Conservation (phyloP, 495 filamentous ascomycete genomes). For the Penicillium roqueforti region DNA sequence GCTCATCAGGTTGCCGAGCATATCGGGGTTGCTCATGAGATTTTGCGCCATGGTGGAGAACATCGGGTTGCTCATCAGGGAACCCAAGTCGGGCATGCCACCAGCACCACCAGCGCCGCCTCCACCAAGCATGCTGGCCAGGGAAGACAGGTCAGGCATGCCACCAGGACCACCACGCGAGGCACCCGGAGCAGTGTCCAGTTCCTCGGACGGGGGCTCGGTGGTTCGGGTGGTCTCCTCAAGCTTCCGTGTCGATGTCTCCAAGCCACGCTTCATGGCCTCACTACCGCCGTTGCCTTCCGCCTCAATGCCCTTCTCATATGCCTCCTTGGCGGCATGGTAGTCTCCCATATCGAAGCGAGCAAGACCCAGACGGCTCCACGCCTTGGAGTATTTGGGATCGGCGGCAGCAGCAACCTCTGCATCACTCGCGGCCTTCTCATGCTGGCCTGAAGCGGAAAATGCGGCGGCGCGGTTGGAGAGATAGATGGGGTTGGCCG, state of each 20-base stretch:
- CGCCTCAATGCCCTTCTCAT: conserved; percentile 84
- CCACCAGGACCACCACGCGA: conserved; percentile 56
- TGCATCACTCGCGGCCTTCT: conserved; percentile 76
- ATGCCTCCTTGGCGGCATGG: conserved; percentile 90
- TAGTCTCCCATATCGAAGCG: conserved; percentile 86
- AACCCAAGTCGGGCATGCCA: conserved; percentile 79
- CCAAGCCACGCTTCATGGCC: conserved; percentile 86
- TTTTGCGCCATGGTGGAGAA: conserved; percentile 94
- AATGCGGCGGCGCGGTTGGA: conserved; percentile 95
- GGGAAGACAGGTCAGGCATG: conserved; percentile 71
- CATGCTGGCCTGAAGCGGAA: conserved; percentile 73
- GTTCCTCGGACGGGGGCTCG: conserved; percentile 48
- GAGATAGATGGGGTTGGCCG: conserved; percentile 91
- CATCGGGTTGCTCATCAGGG: conserved; percentile 97
- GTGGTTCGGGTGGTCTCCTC: conserved; percentile 59
- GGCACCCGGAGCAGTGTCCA: conserved; percentile 44
- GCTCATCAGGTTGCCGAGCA: conserved; percentile 85
- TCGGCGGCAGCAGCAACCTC: conserved; percentile 82
- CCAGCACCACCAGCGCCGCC: conserved; percentile 59
- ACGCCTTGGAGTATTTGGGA: conserved; percentile 93
- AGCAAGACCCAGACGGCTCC: conserved; percentile 87
- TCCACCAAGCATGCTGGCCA: conserved; percentile 70
- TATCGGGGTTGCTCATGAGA: conserved; percentile 90
- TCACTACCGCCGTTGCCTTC: conserved; percentile 84
- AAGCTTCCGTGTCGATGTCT: conserved; percentile 80